Evolutionary conservation across 768 basidiomycete genomes (phyloP).

Genomic region (Coprinopsis strossmayeri): DNA sequence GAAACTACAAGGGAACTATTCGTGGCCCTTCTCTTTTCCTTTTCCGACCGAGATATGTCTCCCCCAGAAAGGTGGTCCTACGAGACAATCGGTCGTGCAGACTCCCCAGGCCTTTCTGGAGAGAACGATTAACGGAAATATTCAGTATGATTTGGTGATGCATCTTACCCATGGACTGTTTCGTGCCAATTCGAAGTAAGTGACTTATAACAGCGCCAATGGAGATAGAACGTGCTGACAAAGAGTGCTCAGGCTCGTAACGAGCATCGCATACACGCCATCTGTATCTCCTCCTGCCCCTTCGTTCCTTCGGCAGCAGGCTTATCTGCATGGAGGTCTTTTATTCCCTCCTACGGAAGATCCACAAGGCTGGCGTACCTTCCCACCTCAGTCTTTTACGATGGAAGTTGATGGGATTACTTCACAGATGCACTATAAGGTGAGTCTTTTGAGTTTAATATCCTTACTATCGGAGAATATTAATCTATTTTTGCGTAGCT

Average conservation of each 20-base stretch:
- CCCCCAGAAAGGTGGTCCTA: conserved; percentile 6
- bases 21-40: conserved; percentile 33
- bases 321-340: conserved; percentile 15
- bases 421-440: neutral
- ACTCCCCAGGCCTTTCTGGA: conserved; percentile 32
- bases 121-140: conserved; percentile 21
- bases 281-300: conserved; percentile 14
- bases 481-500: conserved; percentile 11
- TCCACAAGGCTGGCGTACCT: conserved; percentile 17
- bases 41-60: conserved; percentile 27
- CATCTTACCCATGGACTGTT: conserved; percentile 30
- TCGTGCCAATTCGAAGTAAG: conserved; percentile 33
- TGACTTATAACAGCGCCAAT: conserved; percentile 1
- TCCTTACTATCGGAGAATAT: neutral
- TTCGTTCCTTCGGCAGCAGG: conserved; percentile 15
- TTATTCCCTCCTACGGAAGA: conserved; percentile 17
- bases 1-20: conserved; percentile 28
- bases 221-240: neutral
- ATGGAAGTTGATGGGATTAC: conserved; percentile 4
- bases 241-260: conserved; percentile 15
- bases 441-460: conserved; percentile 4
- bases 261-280: conserved; percentile 16
- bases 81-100: conserved; percentile 6
- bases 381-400: conserved; percentile 4
- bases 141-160: conserved; percentile 32